Evolutionary conservation across 345 rosid genomes (phyloP).

Genomic region (Cochlearia excelsa): DNA sequence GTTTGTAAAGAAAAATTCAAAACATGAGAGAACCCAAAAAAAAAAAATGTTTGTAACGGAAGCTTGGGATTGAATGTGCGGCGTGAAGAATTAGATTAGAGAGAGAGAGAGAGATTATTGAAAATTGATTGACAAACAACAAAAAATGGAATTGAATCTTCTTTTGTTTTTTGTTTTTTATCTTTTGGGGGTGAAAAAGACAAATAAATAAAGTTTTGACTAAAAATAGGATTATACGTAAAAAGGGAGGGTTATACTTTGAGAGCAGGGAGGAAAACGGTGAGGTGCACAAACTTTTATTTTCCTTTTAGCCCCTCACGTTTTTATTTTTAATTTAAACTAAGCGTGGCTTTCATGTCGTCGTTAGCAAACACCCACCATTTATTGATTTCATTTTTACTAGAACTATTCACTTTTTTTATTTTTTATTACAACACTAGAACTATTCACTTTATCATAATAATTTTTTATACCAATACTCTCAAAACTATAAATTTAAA

Average conservation of each 20-base stretch:
- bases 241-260: conserved; percentile 35
- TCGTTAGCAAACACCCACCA: not conserved
- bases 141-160: conserved; percentile 29
- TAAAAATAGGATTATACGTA: conserved; percentile 36
- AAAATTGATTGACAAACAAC: not conserved
- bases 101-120: conserved; percentile 23
- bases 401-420: no score
- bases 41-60: conserved; percentile 32
- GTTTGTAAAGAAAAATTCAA: not conserved
- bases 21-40: conserved; percentile 8
- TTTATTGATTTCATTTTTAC: not conserved
- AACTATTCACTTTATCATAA: no score
- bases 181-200: conserved; percentile 25
- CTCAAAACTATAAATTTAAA: no score
- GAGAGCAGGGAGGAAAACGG: conserved; percentile 32
- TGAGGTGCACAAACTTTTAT: conserved; percentile 10
- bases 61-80: conserved; percentile 35
- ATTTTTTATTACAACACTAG: no score
- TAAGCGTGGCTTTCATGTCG: conserved; percentile 28
- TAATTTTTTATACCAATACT: no score
- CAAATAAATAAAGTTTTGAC: conserved; percentile 28
- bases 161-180: not conserved
- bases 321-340: conserved; percentile 11
- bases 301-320: conserved; percentile 16
- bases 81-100: conserved; percentile 23